Conservation (phyloP, 768 basidiomycete genomes). For the Candolleomyces efflorescens region DNA sequence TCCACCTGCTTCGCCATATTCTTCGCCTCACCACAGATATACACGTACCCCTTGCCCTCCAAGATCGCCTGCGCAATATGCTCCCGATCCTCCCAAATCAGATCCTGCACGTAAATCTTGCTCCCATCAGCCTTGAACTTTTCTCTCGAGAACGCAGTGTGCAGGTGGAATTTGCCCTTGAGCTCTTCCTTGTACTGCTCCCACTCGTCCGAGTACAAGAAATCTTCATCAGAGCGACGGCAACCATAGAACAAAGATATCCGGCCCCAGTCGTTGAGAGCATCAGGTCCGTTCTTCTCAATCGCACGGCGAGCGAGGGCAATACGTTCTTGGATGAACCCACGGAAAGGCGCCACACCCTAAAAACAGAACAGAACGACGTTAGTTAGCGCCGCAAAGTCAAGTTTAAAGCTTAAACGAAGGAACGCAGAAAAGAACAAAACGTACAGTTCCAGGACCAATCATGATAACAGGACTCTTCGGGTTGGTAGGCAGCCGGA, state of each 20-base stretch:
- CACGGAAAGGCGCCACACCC: constrained; percentile 99
- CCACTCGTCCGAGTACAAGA: constrained; percentile 96
- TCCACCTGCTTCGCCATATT: constrained; percentile 96
- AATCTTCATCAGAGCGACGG: constrained; percentile 84
- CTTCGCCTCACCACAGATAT: constrained; percentile 97
- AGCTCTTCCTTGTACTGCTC: constrained; percentile 81
- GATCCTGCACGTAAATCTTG: constrained; percentile 99
- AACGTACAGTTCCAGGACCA: constrained; percentile 86
- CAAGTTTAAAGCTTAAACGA: neutral
- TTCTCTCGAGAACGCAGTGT: constrained; percentile 88
- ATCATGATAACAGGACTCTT: constrained; percentile 99
- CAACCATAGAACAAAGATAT: constrained; percentile 97
- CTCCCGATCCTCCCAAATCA: constrained; percentile 84
- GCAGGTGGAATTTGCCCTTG: constrained; percentile 86
- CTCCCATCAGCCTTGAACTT: constrained; percentile 85
- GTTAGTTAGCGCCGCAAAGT: constrained; percentile 5
- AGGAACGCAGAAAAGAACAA: neutral
- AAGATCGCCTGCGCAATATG: constrained; percentile 85
- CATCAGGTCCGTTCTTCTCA: constrained; percentile 93
- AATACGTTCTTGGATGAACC: constrained; percentile 97
- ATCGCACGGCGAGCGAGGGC: constrained; percentile 91
- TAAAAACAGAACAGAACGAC: constrained; percentile 26
- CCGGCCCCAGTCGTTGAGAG: constrained; percentile 91
- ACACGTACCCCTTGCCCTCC: constrained; percentile 94
- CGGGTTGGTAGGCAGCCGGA: constrained; percentile 95